Evolutionary conservation across 805 yeast species (phyloP), one percentile per base, ranked within the genome.

Genomic region (Wickerhamiella azymoides): DNA sequence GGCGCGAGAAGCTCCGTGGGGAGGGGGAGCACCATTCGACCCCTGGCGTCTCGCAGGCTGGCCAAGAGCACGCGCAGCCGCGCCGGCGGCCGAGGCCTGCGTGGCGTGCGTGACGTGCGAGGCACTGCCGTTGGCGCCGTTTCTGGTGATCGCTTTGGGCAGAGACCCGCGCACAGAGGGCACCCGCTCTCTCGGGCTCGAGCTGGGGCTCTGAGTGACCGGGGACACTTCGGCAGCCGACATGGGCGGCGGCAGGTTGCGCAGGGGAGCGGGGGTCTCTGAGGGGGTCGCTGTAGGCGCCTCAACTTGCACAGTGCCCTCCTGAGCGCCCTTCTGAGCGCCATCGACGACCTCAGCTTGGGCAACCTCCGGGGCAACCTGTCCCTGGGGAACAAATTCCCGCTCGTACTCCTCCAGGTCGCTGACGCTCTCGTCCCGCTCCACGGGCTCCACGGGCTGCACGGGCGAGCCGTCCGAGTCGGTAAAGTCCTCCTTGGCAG

Each of bases 401-500:
- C 24, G 24, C 21, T 16, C 13, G 10, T 17, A 3, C 33, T 30
- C 33, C 16, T 30, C 33, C 6, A 30, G 16, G 13, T 30, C 33
- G 16, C 33, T 30, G 9, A 30, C 33, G 16, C 33, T 30, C 16
- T 30, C 33, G 30, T 10, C 27, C 4, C 14, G 4, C 5, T 30
- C 24, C 24, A 5, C 24, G 24, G 6, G 24, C 6, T 7, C 24
- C 6, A 7, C 6, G 24, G 6, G 24, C 24, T 21, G 24, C 24
- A 21, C 24, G 24, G 24, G 7, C 24, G 24, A 21, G 6, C 24
- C 36, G 11, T 39, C 43, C 14, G 36, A 27, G 9, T 39, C 27
- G 2, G 27, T 39, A 16, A 41, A 41, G 8, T 19, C 30, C 13
- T 26, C 24, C 24, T 41, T 41, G 7, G 44, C 44, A 14, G 45